phyloP scores from a whole-genome alignment of 176 grass and related monocot species.

The Bonia amplexicaulis region DNA sequence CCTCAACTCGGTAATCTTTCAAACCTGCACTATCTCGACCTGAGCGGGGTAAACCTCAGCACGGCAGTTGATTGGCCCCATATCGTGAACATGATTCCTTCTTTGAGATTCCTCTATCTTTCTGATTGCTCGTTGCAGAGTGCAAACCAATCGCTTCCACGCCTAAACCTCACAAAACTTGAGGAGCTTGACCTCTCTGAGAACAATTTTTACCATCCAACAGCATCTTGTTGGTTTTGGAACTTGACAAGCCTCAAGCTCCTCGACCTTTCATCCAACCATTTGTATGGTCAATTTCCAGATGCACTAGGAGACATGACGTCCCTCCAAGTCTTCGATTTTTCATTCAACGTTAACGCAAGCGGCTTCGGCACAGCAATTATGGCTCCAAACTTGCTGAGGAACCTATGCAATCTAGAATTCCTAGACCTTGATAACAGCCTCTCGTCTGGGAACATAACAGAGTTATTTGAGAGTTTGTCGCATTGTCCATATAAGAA shows the following conservation, averaged over 20 bases:
- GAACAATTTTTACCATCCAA: background rate
- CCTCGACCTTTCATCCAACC: background rate
- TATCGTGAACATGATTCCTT: background rate
- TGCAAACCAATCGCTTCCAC: background rate
- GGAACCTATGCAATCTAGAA: background rate
- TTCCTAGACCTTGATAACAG: background rate
- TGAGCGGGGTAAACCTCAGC: accelerated
- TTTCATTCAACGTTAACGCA: background rate
- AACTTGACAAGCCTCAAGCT: background rate
- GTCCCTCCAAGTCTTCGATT: background rate
- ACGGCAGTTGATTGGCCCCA: background rate
- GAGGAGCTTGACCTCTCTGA: background rate
- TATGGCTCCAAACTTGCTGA: background rate
- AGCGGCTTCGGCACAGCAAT: too few relatives aligned
- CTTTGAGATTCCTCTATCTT: background rate
- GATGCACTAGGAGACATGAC: background rate
- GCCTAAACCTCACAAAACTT: background rate
- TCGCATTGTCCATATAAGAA: background rate
- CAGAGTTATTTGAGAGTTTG: background rate
- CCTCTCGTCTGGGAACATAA: background rate
- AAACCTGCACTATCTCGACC: background rate
- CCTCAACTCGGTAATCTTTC: slow-evolving; percentile 19
- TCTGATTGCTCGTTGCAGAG: accelerated
- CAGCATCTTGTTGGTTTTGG: slow-evolving; percentile 32
- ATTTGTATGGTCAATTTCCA: background rate